phyloP scores from a whole-genome alignment of 768 basidiomycete species.

The Leccinellum luteum region DNA sequence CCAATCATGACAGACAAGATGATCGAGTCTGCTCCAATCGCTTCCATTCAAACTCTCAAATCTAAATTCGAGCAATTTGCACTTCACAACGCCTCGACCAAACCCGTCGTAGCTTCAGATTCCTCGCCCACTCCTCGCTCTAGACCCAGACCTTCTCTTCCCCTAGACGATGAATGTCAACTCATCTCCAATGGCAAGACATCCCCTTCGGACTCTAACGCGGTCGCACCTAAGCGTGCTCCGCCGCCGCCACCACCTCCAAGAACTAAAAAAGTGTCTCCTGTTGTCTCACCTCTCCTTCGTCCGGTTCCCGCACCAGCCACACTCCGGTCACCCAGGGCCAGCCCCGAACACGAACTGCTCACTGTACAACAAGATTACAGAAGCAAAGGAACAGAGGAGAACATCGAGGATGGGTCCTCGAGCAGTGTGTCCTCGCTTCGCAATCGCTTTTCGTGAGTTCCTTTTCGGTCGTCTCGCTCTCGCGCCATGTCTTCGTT shows the following conservation, averaged over 20 bases:
- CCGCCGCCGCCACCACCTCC: slow-evolving; percentile 59
- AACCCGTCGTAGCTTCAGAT: slow-evolving; percentile 28
- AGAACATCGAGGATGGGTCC: slow-evolving; percentile 14
- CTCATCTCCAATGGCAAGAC: slow-evolving; percentile 37
- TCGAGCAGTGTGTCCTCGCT: slow-evolving; percentile 39
- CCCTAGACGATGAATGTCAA: slow-evolving; percentile 11
- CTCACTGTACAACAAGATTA: background rate
- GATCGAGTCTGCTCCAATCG: slow-evolving; percentile 52
- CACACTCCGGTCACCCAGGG: slow-evolving; percentile 16
- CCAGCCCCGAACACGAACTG: slow-evolving; percentile 20
- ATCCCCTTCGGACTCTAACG: slow-evolving; percentile 55
- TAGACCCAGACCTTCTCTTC: slow-evolving; percentile 37
- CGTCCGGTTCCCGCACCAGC: slow-evolving; percentile 47
- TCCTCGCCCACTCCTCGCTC: slow-evolving; percentile 38
- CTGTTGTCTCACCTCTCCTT: slow-evolving; percentile 47
- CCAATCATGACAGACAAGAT: slow-evolving; percentile 21
- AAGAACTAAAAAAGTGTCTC: slow-evolving; percentile 37
- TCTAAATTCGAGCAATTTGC: slow-evolving; percentile 73
- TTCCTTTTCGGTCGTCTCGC: slow-evolving; percentile 8
- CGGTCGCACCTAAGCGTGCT: slow-evolving; percentile 40
- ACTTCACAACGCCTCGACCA: slow-evolving; percentile 29
- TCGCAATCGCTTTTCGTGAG: slow-evolving; percentile 49
- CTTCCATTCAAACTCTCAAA: slow-evolving; percentile 66
- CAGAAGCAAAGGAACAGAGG: slow-evolving; percentile 3
- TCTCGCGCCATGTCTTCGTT: background rate